Evolutionary conservation across 148 eudicot genomes (phyloP).

Genomic region (Rhododendron kiyosumense): DNA sequence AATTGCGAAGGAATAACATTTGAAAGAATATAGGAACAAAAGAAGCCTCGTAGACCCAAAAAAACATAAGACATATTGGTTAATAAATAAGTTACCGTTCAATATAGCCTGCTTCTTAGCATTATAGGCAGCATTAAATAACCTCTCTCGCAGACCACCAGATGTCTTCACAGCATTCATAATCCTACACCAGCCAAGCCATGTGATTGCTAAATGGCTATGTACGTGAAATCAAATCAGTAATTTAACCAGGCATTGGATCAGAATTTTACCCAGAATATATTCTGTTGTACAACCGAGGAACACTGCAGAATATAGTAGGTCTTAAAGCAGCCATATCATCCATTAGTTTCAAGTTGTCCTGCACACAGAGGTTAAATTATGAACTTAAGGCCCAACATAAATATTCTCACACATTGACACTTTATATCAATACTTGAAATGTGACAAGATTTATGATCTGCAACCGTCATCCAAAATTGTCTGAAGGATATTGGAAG

Average conservation of each 20-base stretch:
- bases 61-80: background rate
- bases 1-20: background rate
- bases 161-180: slow-evolving; percentile 74
- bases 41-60: background rate
- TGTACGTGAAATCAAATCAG: background rate
- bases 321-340: slow-evolving; percentile 79
- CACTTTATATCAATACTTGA: background rate
- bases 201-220: slow-evolving; percentile 2
- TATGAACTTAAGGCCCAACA: background rate
- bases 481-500: background rate
- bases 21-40: background rate
- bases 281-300: slow-evolving; percentile 84
- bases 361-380: slow-evolving; percentile 38
- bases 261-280: slow-evolving; percentile 63
- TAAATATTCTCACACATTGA: background rate
- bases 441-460: background rate
- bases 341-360: slow-evolving; percentile 80
- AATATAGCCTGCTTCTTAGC: slow-evolving; percentile 78
- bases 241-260: background rate
- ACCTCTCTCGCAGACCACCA: slow-evolving; percentile 61
- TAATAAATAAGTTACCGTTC: slow-evolving; percentile 40
- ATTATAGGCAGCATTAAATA: slow-evolving; percentile 72
- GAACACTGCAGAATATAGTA: slow-evolving; percentile 88
- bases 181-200: slow-evolving; percentile 36
- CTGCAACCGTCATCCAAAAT: background rate